Base-by-base conservation (phyloP, 495 filamentous ascomycete species). In the Pseudevernia furfuracea region DNA sequence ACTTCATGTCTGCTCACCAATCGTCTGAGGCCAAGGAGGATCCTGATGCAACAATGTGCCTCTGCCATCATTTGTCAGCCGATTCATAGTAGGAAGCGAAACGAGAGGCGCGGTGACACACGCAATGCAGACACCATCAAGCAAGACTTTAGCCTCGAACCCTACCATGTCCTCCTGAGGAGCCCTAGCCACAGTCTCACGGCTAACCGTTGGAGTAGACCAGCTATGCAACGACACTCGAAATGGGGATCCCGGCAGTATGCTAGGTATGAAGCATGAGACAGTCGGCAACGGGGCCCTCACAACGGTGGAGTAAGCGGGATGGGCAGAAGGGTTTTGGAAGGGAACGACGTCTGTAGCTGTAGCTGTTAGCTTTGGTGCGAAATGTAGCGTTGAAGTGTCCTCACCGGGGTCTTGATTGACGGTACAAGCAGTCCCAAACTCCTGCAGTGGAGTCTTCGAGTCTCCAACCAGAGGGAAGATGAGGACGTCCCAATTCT, bases 401-500 rank as follows among this genome's bases (percentile, higher is more conserved):
- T n/a, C 63, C 80, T 70, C 72, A 83, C 85, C 81, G 61, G 79
- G 71, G 71, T 92, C 89, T 44, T 84, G 84, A 44, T 86, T 82
- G 23, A 88, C 88, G 74, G 86, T 89, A 74, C 90, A 96, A 68
- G 84, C 81, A 21, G 90, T 91, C 71, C 86, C 88, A 82, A 94
- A 96, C 72, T 96, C 91, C 71, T 92, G 90, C 52, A 93, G 73
- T 12, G 91, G 91, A 23, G 88, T 80, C 66, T 82, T 83, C 60
- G 76, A 80, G 38, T 74, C 74, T 25, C 63, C 67, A 43, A 46
- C 57, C 52, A 78, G 75, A 2, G 90, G 87, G 73, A 95, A 94
- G 62, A 96, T 78, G 58, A 95, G 84, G 59, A 93, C 81, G 71
- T 95, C 91, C 91, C 91, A 94, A 69, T 87, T 86, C 63, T 88